A percentile compares a stretch with the other conserved stretches of the same genome.
Conservation (phyloP, 768 basidiomycete species). For the Russula emetica region DNA sequence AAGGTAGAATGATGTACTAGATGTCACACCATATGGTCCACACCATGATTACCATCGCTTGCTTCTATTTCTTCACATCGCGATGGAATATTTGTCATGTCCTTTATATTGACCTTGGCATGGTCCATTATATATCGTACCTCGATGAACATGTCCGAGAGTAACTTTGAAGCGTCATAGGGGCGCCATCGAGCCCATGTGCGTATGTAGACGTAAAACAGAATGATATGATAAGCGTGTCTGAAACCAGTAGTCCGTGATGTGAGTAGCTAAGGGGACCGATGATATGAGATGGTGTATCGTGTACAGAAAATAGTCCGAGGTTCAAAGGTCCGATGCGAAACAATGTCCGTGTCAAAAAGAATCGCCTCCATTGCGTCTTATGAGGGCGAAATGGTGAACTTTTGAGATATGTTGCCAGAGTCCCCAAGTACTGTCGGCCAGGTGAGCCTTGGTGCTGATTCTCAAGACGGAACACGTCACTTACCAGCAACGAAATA, state of each 20-base stretch:
- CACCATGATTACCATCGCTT: background rate
- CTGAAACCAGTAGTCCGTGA: conserved; percentile 2
- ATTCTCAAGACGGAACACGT: background rate
- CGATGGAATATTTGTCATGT: background rate
- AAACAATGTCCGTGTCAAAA: conserved; percentile 4
- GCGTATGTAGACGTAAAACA: conserved; percentile 10
- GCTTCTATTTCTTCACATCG: background rate
- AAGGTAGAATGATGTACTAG: conserved; percentile 10
- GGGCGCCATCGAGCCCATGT: background rate
- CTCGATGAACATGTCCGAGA: background rate
- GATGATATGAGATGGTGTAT: background rate
- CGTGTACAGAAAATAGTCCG: background rate
- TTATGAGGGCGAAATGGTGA: conserved; percentile 31
- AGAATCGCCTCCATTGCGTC: background rate
- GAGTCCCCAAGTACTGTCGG: conserved; percentile 47
- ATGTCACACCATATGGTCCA: background rate
- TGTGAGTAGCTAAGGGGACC: conserved; percentile 11
- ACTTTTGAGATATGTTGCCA: conserved; percentile 35
- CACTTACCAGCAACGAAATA: conserved; percentile 22
- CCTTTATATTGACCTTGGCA: background rate
- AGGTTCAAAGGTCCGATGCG: conserved; percentile 6
- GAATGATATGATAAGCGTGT: conserved; percentile 11
- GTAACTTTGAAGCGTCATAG: background rate
- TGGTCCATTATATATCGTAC: background rate
- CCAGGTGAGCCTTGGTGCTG: background rate